A percentile compares a stretch with the other conserved stretches of the same genome.
phyloP scores from a whole-genome alignment of 441 rosid species.

The Omphalea diandra region DNA sequence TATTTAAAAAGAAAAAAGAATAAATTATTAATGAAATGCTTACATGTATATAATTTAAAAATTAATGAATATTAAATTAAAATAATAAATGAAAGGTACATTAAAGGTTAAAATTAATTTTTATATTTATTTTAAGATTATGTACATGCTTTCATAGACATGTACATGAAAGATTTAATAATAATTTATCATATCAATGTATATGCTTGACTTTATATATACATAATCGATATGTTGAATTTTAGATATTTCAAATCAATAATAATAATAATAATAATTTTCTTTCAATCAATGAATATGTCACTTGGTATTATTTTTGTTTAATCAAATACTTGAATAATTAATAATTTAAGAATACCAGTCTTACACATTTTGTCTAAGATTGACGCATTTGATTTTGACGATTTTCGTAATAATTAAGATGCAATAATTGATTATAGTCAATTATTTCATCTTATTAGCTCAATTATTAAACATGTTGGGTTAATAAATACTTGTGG shows the following conservation, averaged over 20 bases:
- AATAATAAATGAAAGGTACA: too few relatives aligned
- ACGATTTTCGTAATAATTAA: neutral
- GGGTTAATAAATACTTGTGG: neutral
- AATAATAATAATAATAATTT: neutral
- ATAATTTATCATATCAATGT: neutral
- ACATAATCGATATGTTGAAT: neutral
- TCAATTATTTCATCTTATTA: neutral
- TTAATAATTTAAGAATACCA: neutral
- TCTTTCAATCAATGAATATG: slow-evolving; percentile 2
- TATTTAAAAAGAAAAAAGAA: too few relatives aligned
- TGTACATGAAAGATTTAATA: too few relatives aligned
- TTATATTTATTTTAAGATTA: too few relatives aligned
- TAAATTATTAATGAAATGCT: too few relatives aligned
- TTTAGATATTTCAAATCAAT: neutral
- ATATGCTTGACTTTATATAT: neutral
- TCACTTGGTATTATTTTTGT: neutral
- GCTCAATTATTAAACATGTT: neutral
- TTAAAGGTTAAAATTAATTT: too few relatives aligned
- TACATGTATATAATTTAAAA: too few relatives aligned
- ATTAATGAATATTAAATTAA: too few relatives aligned
- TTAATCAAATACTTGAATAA: neutral
- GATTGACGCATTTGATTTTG: neutral
- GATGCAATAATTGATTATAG: neutral
- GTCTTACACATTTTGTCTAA: neutral
- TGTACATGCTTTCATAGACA: too few relatives aligned